A percentile compares a stretch with the other conserved stretches of the same genome.
Conservation (phyloP, 164 flowering plant species). For the Nymphaea colorata region DNA sequence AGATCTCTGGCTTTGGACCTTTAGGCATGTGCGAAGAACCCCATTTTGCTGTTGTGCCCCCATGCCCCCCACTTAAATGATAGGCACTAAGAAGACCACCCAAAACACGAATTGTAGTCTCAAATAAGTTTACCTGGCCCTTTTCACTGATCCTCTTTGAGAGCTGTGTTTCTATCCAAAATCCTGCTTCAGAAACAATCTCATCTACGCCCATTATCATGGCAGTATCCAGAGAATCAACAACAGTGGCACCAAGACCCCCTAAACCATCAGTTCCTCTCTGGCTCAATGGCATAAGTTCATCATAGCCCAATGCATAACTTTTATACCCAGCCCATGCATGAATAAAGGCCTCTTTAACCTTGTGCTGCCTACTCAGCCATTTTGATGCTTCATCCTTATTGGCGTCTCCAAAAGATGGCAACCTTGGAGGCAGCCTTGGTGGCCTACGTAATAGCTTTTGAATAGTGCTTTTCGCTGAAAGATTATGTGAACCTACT, state of each 20-base stretch:
- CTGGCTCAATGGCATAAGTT: conserved; percentile 76
- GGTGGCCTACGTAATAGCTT: conserved; percentile 68
- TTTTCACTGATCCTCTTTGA: conserved; percentile 48
- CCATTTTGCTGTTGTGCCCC: conserved; percentile 13
- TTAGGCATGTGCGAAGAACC: conserved; percentile 13
- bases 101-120: conserved; percentile 91
- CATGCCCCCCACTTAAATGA: conserved; percentile 71
- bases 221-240: conserved; percentile 93
- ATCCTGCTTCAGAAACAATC: conserved; percentile 69
- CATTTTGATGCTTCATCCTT: conserved; percentile 26
- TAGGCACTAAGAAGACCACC: conserved; percentile 98
- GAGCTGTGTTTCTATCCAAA: conserved; percentile 78
- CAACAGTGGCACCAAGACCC: conserved; percentile 89
- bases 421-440: conserved; percentile 78
- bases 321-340: conserved; percentile 93
- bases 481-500: conserved; percentile 14
- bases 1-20: conserved; percentile 67
- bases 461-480: conserved; percentile 17
- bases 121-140: conserved; percentile 94
- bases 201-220: conserved; percentile 88
- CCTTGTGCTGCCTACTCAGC: conserved; percentile 50
- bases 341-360: conserved; percentile 79
- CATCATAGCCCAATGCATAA: conserved; percentile 90
- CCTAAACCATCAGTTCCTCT: conserved; percentile 85
- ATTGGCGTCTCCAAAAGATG: conserved; percentile 49